Base-by-base conservation (phyloP, 2,329 filamentous ascomycete genomes). In the Penicillium occitanis region DNA sequence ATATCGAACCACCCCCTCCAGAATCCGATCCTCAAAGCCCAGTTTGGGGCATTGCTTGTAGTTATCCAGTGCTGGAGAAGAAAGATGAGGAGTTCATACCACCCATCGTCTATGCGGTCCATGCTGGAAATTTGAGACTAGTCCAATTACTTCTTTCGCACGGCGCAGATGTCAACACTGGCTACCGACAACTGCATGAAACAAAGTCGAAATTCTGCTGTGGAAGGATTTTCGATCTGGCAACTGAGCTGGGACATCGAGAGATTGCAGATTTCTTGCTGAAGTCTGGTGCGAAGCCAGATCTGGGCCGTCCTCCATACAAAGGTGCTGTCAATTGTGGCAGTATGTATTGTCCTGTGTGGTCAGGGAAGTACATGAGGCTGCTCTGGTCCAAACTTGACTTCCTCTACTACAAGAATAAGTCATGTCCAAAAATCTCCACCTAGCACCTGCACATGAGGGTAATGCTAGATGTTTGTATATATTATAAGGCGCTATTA, bases 111-210 rank as follows among this genome's bases (percentile, higher is more conserved):
- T n/a, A 50, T 14, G 59, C 59, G 2, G 30, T 61, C 11, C 30
- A 8, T 19, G n/a, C 25, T 14, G 44, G 59, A 33, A 50, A 61
- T 19, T 17, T 61, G 30, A 37, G 30, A 14, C 17, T 61, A n/a
- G 59, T 61, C 17, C 42, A 37, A 17, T 2, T 61, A 22, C 30
- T 61, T 5, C 17, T 61, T 50, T 61, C 59, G 1, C 17, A 50
- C n/a, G 44, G 59, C 7, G 59, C 59, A 35, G 44, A 61, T 50
- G 42, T 61, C 7, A 50, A 61, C 25, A 61, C 59, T 11, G 17
- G 42, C 5, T 61, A 61, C 44, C 59, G 28, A 2, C 17, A 25
- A 37, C 28, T 61, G 11, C 17, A 4, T 3, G 11, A 17, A 3
- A 33, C 59, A 61, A 48, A n/a, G 8, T 50, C 59, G 19, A 48